A percentile compares a stretch with the other conserved stretches of the same genome.
Evolutionary conservation across 805 yeast species (phyloP).

Genomic region (Scheffersomyces spartinae): DNA sequence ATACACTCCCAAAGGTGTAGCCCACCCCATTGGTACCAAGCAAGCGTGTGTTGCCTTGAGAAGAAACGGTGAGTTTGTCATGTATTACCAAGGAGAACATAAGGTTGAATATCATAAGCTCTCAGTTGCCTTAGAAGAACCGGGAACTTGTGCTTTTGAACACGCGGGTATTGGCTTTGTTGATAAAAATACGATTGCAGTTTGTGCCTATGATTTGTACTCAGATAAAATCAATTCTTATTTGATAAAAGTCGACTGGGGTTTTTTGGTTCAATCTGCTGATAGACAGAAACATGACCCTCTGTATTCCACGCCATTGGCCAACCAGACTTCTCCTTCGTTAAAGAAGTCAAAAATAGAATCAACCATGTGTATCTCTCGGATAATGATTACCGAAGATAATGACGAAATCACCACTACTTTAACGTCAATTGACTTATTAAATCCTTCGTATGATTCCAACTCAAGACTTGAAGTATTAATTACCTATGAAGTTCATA

Average conservation of each 20-base stretch:
- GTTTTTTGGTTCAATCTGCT: slow-evolving; percentile 36
- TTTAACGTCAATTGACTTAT: slow-evolving; percentile 24
- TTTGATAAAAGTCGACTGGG: slow-evolving; percentile 42
- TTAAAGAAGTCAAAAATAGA: too few relatives aligned
- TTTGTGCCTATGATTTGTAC: slow-evolving; percentile 28
- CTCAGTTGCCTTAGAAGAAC: slow-evolving; percentile 15
- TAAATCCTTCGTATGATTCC: slow-evolving; percentile 33
- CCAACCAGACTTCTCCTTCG: slow-evolving; percentile 28
- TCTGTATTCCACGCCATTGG: slow-evolving; percentile 38
- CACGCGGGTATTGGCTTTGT: slow-evolving; percentile 43
- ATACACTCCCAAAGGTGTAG: slow-evolving; percentile 45
- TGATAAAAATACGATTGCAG: slow-evolving; percentile 32
- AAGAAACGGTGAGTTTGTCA: slow-evolving; percentile 44
- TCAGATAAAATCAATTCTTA: slow-evolving; percentile 30
- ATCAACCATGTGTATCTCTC: too few relatives aligned
- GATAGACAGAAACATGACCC: slow-evolving; percentile 34
- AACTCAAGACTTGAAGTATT: slow-evolving; percentile 36
- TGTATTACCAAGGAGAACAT: slow-evolving; percentile 57
- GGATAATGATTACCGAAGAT: slow-evolving; percentile 4
- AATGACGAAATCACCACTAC: slow-evolving; percentile 9
- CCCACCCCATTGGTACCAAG: slow-evolving; percentile 58
- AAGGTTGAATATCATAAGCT: slow-evolving; percentile 43
- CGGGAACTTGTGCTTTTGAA: slow-evolving; percentile 9
- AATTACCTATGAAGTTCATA: slow-evolving; percentile 21
- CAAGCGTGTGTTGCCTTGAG: slow-evolving; percentile 64